phyloP scores from a whole-genome alignment of 176 grass and related monocot species.

The Eleusine coracana region DNA sequence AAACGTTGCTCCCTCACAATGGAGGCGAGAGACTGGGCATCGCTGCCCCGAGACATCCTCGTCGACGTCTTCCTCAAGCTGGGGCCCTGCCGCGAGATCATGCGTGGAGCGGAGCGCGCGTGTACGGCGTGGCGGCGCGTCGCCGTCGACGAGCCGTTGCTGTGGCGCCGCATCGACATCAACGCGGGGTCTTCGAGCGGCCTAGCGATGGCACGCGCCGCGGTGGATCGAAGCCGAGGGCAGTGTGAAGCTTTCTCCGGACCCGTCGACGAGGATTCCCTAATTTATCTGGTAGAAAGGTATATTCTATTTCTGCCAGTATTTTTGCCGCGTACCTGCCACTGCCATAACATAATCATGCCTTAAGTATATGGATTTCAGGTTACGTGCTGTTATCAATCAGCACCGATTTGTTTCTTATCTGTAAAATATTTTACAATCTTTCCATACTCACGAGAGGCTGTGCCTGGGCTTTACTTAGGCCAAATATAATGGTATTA shows the following conservation, averaged over 20 bases:
- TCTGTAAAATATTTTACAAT: no score
- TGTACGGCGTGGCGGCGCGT: neutral
- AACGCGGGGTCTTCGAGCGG: neutral
- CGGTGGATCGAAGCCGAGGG: neutral
- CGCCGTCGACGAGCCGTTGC: neutral
- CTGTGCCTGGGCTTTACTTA: no score
- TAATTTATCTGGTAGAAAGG: neutral
- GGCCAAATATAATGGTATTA: no score
- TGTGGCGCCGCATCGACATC: neutral
- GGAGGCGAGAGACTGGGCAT: neutral
- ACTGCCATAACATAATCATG: no score
- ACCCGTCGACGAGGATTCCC: neutral
- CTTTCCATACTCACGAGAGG: no score
- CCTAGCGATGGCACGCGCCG: neutral
- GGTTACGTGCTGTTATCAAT: no score
- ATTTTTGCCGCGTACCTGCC: neutral
- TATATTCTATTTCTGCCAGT: neutral
- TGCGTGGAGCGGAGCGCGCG: neutral
- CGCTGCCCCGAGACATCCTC: neutral
- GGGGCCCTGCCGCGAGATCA: constrained; percentile 6
- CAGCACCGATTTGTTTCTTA: no score
- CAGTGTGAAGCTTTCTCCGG: neutral
- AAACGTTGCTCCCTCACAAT: neutral
- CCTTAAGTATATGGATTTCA: no score
- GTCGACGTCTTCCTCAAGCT: neutral